Evolutionary conservation across 2,329 filamentous ascomycete species (phyloP).

Genomic region (Xylaria sp.): DNA sequence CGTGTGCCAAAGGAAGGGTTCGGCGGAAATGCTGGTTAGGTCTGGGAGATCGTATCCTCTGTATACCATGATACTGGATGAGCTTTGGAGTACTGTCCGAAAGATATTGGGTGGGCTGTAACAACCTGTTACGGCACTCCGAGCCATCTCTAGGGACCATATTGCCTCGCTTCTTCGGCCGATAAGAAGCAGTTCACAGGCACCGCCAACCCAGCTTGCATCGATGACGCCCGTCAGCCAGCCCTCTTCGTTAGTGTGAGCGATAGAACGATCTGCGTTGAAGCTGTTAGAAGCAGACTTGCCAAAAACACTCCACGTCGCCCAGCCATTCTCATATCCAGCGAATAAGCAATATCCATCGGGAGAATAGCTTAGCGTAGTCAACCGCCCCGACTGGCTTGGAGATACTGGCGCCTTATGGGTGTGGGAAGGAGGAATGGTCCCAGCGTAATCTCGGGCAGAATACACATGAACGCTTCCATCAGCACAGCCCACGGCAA

Average conservation of each 20-base stretch:
- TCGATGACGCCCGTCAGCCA: conserved; percentile 85
- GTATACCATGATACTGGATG: conserved; percentile 89
- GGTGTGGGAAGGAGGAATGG: conserved; percentile 87
- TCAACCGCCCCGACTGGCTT: conserved; percentile 75
- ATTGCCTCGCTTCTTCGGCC: conserved; percentile 78
- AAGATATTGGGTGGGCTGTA: conserved; percentile 93
- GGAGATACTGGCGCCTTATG: conserved; percentile 76
- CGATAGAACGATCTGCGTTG: conserved; percentile 71
- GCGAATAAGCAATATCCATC: conserved; percentile 97
- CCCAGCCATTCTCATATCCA: conserved; percentile 92
- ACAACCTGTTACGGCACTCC: conserved; percentile 91
- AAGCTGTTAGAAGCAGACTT: conserved; percentile 90
- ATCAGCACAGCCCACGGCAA: conserved; percentile 84
- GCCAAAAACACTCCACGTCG: conserved; percentile 96
- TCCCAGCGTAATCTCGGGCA: conserved; percentile 91
- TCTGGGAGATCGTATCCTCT: conserved; percentile 92
- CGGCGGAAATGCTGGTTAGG: conserved; percentile 89
- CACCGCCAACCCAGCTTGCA: conserved; percentile 87
- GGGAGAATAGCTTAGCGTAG: conserved; percentile 84
- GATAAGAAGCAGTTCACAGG: conserved; percentile 84
- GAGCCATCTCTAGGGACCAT: conserved; percentile 91
- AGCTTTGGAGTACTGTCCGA: conserved; percentile 88
- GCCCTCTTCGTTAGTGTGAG: conserved; percentile 75
- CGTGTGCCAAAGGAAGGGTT: conserved; percentile 95
- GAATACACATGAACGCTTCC: conserved; percentile 90